Evolutionary conservation across 176 grass and related monocot species (phyloP).

Genomic region (Otatea glauca): DNA sequence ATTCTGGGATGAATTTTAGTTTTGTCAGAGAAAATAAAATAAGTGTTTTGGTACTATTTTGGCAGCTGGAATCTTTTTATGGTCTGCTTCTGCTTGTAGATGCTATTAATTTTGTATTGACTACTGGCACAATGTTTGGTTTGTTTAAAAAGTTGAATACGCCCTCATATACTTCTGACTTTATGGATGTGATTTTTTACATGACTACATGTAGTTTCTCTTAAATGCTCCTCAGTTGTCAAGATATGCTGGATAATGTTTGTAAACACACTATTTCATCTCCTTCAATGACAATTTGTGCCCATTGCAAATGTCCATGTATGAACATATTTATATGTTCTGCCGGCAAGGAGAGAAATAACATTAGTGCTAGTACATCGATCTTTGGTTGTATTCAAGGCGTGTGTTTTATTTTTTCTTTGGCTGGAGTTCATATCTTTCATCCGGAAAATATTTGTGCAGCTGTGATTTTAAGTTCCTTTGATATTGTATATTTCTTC

Average conservation of each 20-base stretch:
- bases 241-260: conserved; percentile 9
- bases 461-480: not conserved
- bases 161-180: not conserved
- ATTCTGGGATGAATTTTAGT: not conserved
- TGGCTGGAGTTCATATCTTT: not conserved
- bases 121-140: not conserved
- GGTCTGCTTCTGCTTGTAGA: not conserved
- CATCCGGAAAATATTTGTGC: not conserved
- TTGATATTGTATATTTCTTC: not conserved
- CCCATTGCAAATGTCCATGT: not conserved
- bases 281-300: not conserved
- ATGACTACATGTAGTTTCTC: not conserved
- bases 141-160: conserved; percentile 17
- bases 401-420: not conserved
- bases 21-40: not conserved
- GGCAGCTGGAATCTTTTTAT: conserved; percentile 21
- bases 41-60: not conserved
- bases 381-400: conserved; percentile 9
- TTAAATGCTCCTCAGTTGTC: not conserved
- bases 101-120: conserved; percentile 29
- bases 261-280: not conserved
- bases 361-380: conserved; percentile 1
- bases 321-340: not conserved
- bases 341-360: conserved; percentile 18
- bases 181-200: not conserved